Conservation (phyloP, 2,329 filamentous ascomycete species). For the Leptographium lundbergii region DNA sequence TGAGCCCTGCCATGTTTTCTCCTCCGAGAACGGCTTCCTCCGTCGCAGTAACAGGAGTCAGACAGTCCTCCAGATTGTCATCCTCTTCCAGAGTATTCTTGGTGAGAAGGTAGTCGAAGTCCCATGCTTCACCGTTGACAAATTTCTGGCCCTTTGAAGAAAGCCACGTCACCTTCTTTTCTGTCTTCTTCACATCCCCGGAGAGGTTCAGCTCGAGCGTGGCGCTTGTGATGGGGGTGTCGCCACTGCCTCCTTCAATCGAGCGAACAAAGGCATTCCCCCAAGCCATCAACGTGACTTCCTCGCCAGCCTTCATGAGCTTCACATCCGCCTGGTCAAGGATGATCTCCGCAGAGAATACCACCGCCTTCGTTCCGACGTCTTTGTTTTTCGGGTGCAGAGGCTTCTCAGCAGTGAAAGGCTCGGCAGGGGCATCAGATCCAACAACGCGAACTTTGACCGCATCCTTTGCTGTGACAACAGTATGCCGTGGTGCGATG, state of each 20-base stretch:
- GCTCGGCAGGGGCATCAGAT: slow-evolving; percentile 48
- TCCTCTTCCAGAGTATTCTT: slow-evolving; percentile 91
- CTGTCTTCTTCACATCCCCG: slow-evolving; percentile 87
- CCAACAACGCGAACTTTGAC: slow-evolving; percentile 61
- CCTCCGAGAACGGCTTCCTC: slow-evolving; percentile 68
- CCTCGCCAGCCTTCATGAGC: slow-evolving; percentile 70
- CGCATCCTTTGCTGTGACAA: slow-evolving; percentile 55
- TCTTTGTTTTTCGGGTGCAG: slow-evolving; percentile 83
- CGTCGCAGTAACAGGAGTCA: slow-evolving; percentile 64
- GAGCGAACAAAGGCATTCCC: slow-evolving; percentile 73
- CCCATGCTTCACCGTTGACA: slow-evolving; percentile 73
- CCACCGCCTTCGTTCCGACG: slow-evolving; percentile 75
- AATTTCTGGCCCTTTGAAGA: slow-evolving; percentile 63
- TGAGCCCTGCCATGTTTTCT: slow-evolving; percentile 63
- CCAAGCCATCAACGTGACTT: slow-evolving; percentile 96
- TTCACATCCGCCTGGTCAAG: slow-evolving; percentile 81
- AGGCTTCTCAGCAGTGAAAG: slow-evolving; percentile 62
- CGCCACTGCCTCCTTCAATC: slow-evolving; percentile 36
- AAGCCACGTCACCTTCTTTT: slow-evolving; percentile 96
- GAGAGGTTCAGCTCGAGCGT: slow-evolving; percentile 80
- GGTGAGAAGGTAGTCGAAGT: slow-evolving; percentile 89
- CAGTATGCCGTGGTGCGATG: slow-evolving; percentile 59
- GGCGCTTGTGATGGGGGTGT: slow-evolving; percentile 51
- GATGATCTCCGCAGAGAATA: slow-evolving; percentile 61
- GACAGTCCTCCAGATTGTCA: slow-evolving; percentile 70